Conservation (phyloP, 345 rosid genomes). For the Kernera saxatilis region DNA sequence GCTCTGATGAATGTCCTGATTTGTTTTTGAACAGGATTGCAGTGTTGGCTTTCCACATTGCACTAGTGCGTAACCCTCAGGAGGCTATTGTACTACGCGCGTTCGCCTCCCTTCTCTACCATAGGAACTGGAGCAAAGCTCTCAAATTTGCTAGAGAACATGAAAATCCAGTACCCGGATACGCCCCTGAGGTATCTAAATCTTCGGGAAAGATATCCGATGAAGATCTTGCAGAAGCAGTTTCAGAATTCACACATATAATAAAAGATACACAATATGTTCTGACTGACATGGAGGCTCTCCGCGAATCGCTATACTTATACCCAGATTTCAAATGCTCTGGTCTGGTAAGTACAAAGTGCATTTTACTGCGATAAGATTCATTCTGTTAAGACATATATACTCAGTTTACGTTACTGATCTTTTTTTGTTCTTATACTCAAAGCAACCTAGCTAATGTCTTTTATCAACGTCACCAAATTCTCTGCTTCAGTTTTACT, state of each 20-base stretch:
- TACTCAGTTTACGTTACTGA: neutral
- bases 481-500: neutral
- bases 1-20: conserved; percentile 8
- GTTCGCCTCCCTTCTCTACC: conserved; percentile 66
- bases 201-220: conserved; percentile 45
- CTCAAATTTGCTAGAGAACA: conserved; percentile 50
- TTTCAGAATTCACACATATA: conserved; percentile 45
- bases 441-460: neutral
- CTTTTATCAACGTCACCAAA: neutral
- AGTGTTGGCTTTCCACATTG: conserved; percentile 77
- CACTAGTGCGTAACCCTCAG: conserved; percentile 72
- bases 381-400: neutral
- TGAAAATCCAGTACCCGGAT: conserved; percentile 34
- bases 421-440: neutral
- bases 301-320: conserved; percentile 34
- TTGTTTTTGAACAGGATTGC: conserved; percentile 54
- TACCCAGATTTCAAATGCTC: conserved; percentile 39
- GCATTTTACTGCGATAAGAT: neutral
- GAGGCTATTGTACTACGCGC: conserved; percentile 59
- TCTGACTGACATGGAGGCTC: conserved; percentile 35
- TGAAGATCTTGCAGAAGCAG: conserved; percentile 53
- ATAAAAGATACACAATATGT: conserved; percentile 43
- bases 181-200: conserved; percentile 55
- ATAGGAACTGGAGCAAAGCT: conserved; percentile 69
- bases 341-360: conserved; percentile 56